Conservation (phyloP, 805 yeast genomes). For the Candida fluviatilis region DNA sequence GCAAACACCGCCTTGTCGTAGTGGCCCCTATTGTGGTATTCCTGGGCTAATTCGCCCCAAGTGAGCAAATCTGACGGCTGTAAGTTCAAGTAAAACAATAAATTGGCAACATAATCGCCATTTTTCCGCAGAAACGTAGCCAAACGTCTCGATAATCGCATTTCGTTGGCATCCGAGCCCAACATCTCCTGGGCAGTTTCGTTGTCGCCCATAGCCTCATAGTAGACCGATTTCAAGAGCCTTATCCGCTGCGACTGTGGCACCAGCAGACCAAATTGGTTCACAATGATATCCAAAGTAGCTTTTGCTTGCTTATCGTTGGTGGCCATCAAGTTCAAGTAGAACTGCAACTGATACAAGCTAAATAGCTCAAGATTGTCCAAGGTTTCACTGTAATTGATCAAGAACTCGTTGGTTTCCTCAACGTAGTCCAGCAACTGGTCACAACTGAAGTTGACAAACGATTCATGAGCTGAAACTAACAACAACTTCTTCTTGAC, state of each 20-base stretch:
- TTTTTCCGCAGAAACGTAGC: slow-evolving; percentile 28
- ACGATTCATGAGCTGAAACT: slow-evolving; percentile 49
- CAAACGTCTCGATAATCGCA: slow-evolving; percentile 33
- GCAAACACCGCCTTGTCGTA: slow-evolving; percentile 64
- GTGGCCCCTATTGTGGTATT: slow-evolving; percentile 58
- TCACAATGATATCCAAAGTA: slow-evolving; percentile 59
- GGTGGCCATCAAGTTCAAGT: slow-evolving; percentile 53
- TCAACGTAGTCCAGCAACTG: slow-evolving; percentile 36
- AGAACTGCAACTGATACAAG: slow-evolving; percentile 69
- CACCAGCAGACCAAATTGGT: slow-evolving; percentile 47
- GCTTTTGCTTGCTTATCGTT: slow-evolving; percentile 70
- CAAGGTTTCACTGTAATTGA: slow-evolving; percentile 23
- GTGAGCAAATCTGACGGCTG: slow-evolving; percentile 73
- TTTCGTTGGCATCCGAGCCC: slow-evolving; percentile 30
- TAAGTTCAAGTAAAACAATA: slow-evolving; percentile 52
- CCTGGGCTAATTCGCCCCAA: slow-evolving; percentile 73
- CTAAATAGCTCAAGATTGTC: slow-evolving; percentile 48
- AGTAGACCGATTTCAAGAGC: slow-evolving; percentile 49
- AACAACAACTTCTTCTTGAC: slow-evolving; percentile 45
- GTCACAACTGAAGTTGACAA: slow-evolving; percentile 44
- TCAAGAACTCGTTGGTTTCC: slow-evolving; percentile 36
- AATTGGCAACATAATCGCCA: slow-evolving; percentile 49
- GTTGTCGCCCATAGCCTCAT: slow-evolving; percentile 49
- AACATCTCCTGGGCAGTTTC: slow-evolving; percentile 24
- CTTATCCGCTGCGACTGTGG: slow-evolving; percentile 52